Percentiles rank a stretch among this genome's conserved stretches.
phyloP scores from a whole-genome alignment of 257 asterid genomes.

The Petrea volubilis region DNA sequence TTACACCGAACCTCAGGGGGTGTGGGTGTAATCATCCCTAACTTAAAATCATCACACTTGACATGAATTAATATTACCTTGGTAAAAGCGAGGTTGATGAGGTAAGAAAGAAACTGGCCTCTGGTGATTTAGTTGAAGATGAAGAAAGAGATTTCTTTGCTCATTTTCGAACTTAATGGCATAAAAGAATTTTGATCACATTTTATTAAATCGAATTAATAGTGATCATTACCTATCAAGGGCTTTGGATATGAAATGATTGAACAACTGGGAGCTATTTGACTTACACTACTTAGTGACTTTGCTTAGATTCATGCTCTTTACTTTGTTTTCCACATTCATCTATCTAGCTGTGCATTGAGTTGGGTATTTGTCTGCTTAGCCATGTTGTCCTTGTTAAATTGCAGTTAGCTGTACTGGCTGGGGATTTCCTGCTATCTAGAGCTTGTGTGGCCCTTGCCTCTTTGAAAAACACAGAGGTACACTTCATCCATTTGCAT shows the following conservation, averaged over 20 bases:
- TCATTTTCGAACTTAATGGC: background rate
- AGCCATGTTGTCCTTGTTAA: constrained; percentile 19
- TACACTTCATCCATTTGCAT: constrained; percentile 24
- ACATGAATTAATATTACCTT: constrained; percentile 28
- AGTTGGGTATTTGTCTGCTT: constrained; percentile 7
- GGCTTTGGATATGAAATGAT: background rate
- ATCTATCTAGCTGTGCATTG: background rate
- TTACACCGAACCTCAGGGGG: too few relatives aligned
- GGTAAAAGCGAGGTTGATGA: constrained; percentile 49
- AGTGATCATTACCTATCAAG: too few relatives aligned
- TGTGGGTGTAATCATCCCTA: too few relatives aligned
- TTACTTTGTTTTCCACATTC: background rate
- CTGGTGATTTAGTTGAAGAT: constrained; percentile 29
- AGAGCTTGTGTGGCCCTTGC: constrained; percentile 99
- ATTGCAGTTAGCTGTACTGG: constrained; percentile 86
- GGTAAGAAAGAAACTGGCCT: constrained; percentile 49
- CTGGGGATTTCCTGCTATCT: constrained; percentile 93
- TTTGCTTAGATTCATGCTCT: background rate
- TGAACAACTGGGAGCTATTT: background rate
- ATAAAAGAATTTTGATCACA: background rate
- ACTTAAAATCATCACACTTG: background rate
- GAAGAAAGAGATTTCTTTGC: background rate
- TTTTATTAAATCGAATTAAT: too few relatives aligned
- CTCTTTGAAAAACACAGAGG: constrained; percentile 94
- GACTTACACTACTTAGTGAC: background rate